Evolutionary conservation across 495 filamentous ascomycete genomes (phyloP), one percentile per base, ranked within the genome.

Genomic region (Jackrogersella minutella): DNA sequence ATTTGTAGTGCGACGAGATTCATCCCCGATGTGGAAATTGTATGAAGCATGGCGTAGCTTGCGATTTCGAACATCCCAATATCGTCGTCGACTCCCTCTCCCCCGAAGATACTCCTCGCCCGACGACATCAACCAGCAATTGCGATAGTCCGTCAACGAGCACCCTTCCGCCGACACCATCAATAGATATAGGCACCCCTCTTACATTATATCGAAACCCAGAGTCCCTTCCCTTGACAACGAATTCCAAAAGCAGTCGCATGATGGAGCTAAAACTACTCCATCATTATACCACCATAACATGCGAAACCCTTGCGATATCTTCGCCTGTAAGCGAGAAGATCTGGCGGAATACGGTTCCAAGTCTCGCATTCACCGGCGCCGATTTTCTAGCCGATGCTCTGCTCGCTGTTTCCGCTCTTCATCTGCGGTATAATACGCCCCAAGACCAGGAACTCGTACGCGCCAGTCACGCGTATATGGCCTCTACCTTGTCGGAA

Each of bases 21-120:
- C 85, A 88, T 73, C 86, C 86, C 0, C 68, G 78, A 13, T 89
- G 86, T 61, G 82, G 84, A 37, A 87, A 88, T 69, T 89, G 86
- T 74, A 70, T 80, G 26, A 89, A 87, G 62, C 86, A 89, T 75
- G 86, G 84, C 37, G 86, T 89, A 11, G 67, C 75, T 16, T 89
- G 86, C 73, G 86, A 89, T 67, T 89, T 88, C 62, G 82, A 87
- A 47, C 72, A 77, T 46, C 80, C 81, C 53, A 69, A 75, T n/a
- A n/a, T n/a, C 46, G 54, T 81, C 60, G 59, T 74, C 51, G 75
- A 76, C 53, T 73, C 74, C 33, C 70, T 74, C 28, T 53, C 60
- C 13, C 69, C 73, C 1, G 60, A 64, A 13, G 68, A 69, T 3
- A 69, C 71, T 7, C 69, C 76, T 1, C 73, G 71, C 39, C 71